phyloP scores from a whole-genome alignment of 2,329 filamentous ascomycete species.

The Monilinia polystroma region DNA sequence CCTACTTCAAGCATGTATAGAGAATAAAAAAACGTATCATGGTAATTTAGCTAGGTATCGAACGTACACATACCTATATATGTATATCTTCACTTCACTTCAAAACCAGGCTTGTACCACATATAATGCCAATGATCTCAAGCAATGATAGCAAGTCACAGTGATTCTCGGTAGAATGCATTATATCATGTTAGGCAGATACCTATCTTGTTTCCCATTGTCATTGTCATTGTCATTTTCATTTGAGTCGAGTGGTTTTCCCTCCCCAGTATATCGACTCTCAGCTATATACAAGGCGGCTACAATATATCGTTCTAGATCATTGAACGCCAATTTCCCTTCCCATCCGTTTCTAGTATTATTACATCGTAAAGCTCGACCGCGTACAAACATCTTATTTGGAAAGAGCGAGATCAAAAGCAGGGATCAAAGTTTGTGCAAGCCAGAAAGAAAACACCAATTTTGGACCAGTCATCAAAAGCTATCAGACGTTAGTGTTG shows the following conservation, averaged over 20 bases:
- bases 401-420: conserved; percentile 65
- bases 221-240: conserved; percentile 14
- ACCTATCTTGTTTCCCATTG: neutral
- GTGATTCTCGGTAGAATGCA: neutral
- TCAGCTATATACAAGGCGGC: conserved; percentile 29
- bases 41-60: too few relatives aligned
- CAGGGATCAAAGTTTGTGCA: conserved; percentile 94
- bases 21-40: too few relatives aligned
- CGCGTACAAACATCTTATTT: conserved; percentile 29
- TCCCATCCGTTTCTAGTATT: conserved; percentile 25
- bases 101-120: neutral
- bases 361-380: conserved; percentile 16
- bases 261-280: conserved; percentile 12
- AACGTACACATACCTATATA: too few relatives aligned
- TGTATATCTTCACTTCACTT: too few relatives aligned
- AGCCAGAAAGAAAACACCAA: conserved; percentile 99
- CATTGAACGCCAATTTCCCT: conserved; percentile 22
- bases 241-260: conserved; percentile 30
- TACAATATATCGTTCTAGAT: conserved; percentile 26
- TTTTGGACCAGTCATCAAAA: conserved; percentile 98
- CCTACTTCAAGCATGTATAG: too few relatives aligned
- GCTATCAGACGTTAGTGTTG: conserved; percentile 46
- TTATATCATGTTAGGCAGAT: neutral
- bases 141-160: neutral
- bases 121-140: too few relatives aligned